phyloP scores from a whole-genome alignment of 2,329 filamentous ascomycete species.

The Alternaria brassicae region DNA sequence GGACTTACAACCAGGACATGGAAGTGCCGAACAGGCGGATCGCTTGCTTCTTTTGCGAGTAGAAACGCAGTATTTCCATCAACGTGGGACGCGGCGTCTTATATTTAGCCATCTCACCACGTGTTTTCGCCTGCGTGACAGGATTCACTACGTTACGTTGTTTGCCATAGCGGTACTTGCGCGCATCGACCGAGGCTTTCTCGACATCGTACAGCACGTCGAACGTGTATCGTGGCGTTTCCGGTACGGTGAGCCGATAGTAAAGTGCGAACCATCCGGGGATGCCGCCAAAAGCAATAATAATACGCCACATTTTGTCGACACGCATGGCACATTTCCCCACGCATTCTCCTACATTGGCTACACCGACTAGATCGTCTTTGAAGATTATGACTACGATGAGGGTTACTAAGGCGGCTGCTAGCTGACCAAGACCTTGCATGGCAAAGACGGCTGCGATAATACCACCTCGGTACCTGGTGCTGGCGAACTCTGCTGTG shows the following conservation, averaged over 20 bases:
- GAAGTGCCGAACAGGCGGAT: conserved; percentile 77
- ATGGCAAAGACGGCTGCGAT: conserved; percentile 87
- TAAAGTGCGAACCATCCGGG: conserved; percentile 83
- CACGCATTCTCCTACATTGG: conserved; percentile 64
- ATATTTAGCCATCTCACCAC: conserved; percentile 50
- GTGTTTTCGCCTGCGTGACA: conserved; percentile 65
- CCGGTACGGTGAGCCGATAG: conserved; percentile 85
- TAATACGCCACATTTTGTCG: conserved; percentile 85
- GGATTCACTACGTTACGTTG: conserved; percentile 67
- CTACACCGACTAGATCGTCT: conserved; percentile 63
- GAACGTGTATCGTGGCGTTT: conserved; percentile 88
- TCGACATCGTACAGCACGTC: conserved; percentile 75
- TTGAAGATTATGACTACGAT: conserved; percentile 77
- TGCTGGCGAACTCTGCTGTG: conserved; percentile 86
- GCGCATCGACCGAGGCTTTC: conserved; percentile 70
- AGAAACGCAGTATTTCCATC: conserved; percentile 73
- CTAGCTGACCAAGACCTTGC: conserved; percentile 83
- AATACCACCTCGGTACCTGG: conserved; percentile 85
- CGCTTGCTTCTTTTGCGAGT: conserved; percentile 72
- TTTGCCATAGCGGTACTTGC: conserved; percentile 74
- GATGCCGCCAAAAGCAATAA: conserved; percentile 82
- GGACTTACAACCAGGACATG: conserved; percentile 73
- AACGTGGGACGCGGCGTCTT: conserved; percentile 40
- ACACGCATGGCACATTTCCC: conserved; percentile 72
- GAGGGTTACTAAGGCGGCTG: conserved; percentile 76